phyloP scores from a whole-genome alignment of 2,329 filamentous ascomycete genomes.

The Phialophora verrucosa region DNA sequence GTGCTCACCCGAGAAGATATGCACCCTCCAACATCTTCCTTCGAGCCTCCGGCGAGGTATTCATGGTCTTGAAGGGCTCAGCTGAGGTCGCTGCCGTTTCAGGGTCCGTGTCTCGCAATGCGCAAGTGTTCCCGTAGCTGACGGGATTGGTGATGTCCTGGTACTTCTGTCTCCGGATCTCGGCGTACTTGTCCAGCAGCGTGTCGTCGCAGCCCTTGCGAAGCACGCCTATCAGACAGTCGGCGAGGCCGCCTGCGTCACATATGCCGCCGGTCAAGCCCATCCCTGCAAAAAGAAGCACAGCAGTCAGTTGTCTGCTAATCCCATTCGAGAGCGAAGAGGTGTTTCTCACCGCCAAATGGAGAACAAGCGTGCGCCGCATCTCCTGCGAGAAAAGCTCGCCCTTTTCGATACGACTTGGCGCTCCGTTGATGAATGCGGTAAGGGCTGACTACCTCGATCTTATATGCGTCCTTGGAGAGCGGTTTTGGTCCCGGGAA shows the following conservation, averaged over 20 bases:
- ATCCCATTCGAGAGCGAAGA: not conserved
- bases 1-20: conserved; percentile 22
- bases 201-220: conserved; percentile 46
- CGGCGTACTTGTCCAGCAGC: conserved; percentile 52
- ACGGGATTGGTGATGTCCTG: conserved; percentile 47
- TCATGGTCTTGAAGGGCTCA: conserved; percentile 27
- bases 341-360: conserved; percentile 53
- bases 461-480: conserved; percentile 56
- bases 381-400: conserved; percentile 64
- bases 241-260: conserved; percentile 66
- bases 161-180: conserved; percentile 49
- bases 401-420: conserved; percentile 61
- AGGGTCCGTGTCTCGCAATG: conserved; percentile 21
- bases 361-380: conserved; percentile 60
- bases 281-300: conserved; percentile 56
- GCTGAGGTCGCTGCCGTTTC: conserved; percentile 15
- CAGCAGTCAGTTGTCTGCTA: not conserved
- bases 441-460: conserved; percentile 65
- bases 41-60: conserved; percentile 18
- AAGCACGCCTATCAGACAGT: conserved; percentile 59
- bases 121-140: conserved; percentile 29
- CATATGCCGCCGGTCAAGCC: conserved; percentile 68
- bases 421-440: conserved; percentile 67
- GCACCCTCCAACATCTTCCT: conserved; percentile 22
- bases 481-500: conserved; percentile 64